Percentiles rank a stretch among this genome's conserved stretches.
Evolutionary conservation across 2,329 filamentous ascomycete species (phyloP).

Genomic region (Neonectria hederae): DNA sequence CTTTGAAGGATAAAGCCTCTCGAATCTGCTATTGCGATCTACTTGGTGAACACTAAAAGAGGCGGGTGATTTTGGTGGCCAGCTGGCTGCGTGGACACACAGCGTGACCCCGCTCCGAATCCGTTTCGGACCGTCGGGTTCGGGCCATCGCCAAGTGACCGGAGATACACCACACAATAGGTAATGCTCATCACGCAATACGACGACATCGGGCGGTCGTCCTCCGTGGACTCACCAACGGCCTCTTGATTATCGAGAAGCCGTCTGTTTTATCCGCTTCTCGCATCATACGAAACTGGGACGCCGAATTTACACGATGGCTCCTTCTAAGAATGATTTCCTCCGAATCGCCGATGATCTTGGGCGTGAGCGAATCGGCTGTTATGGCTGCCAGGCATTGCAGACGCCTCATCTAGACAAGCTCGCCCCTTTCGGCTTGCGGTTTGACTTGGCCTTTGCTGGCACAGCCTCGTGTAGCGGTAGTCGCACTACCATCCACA

Average conservation of each 20-base stretch:
- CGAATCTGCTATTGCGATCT: neutral
- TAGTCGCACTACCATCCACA: conserved; percentile 58
- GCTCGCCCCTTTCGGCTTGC: conserved; percentile 24
- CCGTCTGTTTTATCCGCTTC: neutral
- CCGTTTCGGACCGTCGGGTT: conserved; percentile 28
- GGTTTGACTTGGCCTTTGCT: conserved; percentile 45
- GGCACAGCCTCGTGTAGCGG: conserved; percentile 59
- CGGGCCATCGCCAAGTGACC: conserved; percentile 32
- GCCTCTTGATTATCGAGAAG: neutral
- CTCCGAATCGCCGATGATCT: conserved; percentile 21
- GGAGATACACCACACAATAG: conserved; percentile 13
- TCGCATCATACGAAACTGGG: neutral
- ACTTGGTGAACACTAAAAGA: too few species aligned
- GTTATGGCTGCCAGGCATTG: conserved; percentile 24
- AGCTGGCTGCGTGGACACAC: conserved; percentile 12
- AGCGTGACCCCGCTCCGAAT: conserved; percentile 11
- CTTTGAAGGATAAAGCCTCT: neutral
- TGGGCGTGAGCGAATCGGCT: conserved; percentile 23
- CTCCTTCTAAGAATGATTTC: conserved; percentile 25
- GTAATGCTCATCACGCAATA: conserved; percentile 27
- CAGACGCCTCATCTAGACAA: conserved; percentile 23
- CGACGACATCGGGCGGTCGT: neutral
- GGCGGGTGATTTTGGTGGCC: conserved; percentile 1
- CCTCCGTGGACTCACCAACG: neutral
- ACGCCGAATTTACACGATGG: neutral